A percentile compares a stretch with the other conserved stretches of the same genome.
Evolutionary conservation across 2,329 filamentous ascomycete genomes (phyloP).

Genomic region (Fusarium sp.): DNA sequence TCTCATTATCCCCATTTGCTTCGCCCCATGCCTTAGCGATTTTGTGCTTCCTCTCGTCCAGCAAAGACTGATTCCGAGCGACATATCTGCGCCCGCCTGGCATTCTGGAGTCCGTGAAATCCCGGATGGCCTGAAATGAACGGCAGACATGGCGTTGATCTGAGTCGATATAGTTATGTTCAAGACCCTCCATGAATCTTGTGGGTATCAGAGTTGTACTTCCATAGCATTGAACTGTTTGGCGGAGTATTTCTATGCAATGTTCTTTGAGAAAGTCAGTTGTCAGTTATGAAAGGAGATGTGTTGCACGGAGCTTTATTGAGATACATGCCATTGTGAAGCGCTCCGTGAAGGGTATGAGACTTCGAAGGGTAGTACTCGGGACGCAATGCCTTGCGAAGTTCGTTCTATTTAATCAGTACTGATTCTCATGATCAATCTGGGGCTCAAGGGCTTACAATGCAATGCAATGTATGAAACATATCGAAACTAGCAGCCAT

Average conservation of each 20-base stretch:
- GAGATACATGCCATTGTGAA: not conserved
- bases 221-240: not conserved
- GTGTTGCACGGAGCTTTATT: not conserved
- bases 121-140: not conserved
- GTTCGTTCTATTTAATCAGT: not conserved
- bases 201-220: not conserved
- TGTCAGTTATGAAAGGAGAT: accelerated
- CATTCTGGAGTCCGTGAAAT: not conserved
- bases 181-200: not conserved
- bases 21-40: not conserved
- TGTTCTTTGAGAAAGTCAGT: not conserved
- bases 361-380: not conserved
- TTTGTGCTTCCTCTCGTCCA: not conserved
- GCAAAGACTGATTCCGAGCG: not conserved
- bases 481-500: not conserved
- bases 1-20: not conserved
- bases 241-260: not conserved
- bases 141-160: not conserved
- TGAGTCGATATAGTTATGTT: not conserved
- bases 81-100: not conserved
- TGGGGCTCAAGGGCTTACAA: not conserved
- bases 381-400: not conserved
- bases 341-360: not conserved
- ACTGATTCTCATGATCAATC: accelerated
- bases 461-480: not conserved